phyloP scores from a whole-genome alignment of 2,329 filamentous ascomycete genomes.

The Curvularia sp. region DNA sequence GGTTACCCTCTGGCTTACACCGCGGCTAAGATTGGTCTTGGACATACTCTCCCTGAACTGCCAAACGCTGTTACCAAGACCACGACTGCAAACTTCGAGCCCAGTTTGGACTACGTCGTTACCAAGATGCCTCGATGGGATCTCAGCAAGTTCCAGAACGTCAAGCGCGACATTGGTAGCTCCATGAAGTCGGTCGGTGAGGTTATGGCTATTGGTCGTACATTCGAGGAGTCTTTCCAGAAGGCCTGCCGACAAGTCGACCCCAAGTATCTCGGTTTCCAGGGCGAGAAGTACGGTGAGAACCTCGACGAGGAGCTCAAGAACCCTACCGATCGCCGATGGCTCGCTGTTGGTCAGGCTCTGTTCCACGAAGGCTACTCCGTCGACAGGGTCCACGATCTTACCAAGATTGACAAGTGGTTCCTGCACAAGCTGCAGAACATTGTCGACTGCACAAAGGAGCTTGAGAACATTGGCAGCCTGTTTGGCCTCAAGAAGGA shows the following conservation, averaged over 20 bases:
- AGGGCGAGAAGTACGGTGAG: conserved; percentile 87
- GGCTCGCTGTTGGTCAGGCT: conserved; percentile 96
- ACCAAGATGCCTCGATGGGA: conserved; percentile 99
- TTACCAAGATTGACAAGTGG: conserved; percentile 99
- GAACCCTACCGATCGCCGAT: conserved; percentile 94
- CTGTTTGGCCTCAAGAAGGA: conserved; percentile 88
- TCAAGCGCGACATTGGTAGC: conserved; percentile 95
- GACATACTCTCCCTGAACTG: conserved; percentile 91
- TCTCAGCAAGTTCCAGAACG: conserved; percentile 97
- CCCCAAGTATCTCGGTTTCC: conserved; percentile 88
- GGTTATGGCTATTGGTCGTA: conserved; percentile 98
- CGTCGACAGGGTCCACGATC: conserved; percentile 87
- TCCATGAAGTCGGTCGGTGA: conserved; percentile 99
- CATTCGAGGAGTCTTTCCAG: conserved; percentile 98
- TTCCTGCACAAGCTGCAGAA: conserved; percentile 98
- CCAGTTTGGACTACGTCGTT: conserved; percentile 95
- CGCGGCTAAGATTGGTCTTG: conserved; percentile 96
- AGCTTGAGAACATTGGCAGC: conserved; percentile 83
- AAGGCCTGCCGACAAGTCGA: conserved; percentile 98
- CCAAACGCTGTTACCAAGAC: conserved; percentile 99
- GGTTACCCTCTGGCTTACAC: conserved; percentile 97
- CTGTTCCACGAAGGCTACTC: conserved; percentile 97
- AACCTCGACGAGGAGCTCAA: conserved; percentile 87
- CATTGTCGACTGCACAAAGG: conserved; percentile 87
- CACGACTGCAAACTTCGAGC: conserved; percentile 98